Percentiles rank a stretch among this genome's conserved stretches.
Evolutionary conservation across 495 filamentous ascomycete genomes (phyloP).

Genomic region (Podospora pseudoanserina): DNA sequence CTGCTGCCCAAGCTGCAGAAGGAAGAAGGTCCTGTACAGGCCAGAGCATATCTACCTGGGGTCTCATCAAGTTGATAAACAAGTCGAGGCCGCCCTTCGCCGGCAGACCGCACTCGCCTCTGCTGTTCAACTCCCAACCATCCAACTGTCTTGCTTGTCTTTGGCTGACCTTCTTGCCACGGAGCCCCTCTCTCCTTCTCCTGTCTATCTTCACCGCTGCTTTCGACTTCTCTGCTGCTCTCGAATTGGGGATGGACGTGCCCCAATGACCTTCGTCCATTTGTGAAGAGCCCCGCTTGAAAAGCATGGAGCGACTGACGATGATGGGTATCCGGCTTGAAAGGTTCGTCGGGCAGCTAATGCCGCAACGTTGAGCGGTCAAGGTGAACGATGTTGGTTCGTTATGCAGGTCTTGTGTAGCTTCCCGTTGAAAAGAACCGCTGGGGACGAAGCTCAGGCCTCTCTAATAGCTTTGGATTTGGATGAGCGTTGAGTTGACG

Average conservation of each 20-base stretch:
- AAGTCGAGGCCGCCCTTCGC: neutral
- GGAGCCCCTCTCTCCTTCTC: neutral
- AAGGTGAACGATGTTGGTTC: neutral
- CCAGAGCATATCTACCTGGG: neutral
- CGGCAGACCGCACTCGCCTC: slow-evolving; percentile 1
- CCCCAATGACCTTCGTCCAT: neutral
- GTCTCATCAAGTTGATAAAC: neutral
- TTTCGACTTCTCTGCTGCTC: neutral
- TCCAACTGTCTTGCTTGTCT: neutral
- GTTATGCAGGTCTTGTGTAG: slow-evolving; percentile 4
- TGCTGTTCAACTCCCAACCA: neutral
- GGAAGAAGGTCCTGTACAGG: neutral
- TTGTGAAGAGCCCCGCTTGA: neutral
- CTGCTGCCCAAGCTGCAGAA: neutral
- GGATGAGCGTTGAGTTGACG: neutral
- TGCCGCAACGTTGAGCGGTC: neutral
- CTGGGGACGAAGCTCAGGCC: neutral
- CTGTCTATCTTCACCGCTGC: neutral
- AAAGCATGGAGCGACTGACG: neutral
- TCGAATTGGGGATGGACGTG: neutral
- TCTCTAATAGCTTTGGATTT: too few species aligned
- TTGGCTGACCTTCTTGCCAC: slow-evolving; percentile 1
- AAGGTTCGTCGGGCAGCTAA: slow-evolving; percentile 1
- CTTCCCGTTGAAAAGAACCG: neutral
- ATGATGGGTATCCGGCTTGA: neutral